Evolutionary conservation across 139 green algal genomes (phyloP), one percentile per base, ranked within the genome.

Genomic region (Micractinium sp.): DNA sequence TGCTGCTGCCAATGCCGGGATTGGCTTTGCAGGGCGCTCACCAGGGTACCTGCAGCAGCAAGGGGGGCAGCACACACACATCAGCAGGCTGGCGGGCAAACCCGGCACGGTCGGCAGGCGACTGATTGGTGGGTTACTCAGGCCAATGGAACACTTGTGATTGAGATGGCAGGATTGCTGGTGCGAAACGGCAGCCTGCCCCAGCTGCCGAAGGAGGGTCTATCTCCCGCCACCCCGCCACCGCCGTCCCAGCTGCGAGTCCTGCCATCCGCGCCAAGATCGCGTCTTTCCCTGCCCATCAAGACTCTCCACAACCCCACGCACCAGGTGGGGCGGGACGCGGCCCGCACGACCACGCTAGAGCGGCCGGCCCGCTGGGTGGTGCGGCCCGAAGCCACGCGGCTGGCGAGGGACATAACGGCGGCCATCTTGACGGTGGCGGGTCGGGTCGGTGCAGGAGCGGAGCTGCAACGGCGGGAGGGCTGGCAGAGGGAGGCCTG

Each of bases 41-140:
- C 83, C 86, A 47, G 86, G 86, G 86, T 89, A 89, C 86, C 86
- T 87, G 82, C 82, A 87, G 16, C 16, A 41, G 47, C 47, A 56
- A 56, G 47, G 47, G 9, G 47, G 9, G 47, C 47, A 56, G 47
- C 47, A 56, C 47, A 56, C 7, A 5, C 47, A 56, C 47, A 56
- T 56, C 47, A 56, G 47, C 47, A 9, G 47, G 47, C 47, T 9
- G 47, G 47, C 47, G 9, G 47, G 47, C 47, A 16, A 9, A 16
- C 7, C 47, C 9, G 47, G 47, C 47, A 20, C 31, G 82, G 35
- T 18, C 3, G 25, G 47, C 36, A 56, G 36, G 61, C n/a, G n/a
- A n/a, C n/a, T n/a, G n/a, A n/a, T 56, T 56, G 47, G 47, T 9
- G 5, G 47, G 47, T 56, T 9, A 56, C 5, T 56, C 47, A 56